These are phyloP conservation scores for Diutina rugosa DNA, from an alignment of 1,139 yeast genomes.

Conservation along the genomic window DNA sequence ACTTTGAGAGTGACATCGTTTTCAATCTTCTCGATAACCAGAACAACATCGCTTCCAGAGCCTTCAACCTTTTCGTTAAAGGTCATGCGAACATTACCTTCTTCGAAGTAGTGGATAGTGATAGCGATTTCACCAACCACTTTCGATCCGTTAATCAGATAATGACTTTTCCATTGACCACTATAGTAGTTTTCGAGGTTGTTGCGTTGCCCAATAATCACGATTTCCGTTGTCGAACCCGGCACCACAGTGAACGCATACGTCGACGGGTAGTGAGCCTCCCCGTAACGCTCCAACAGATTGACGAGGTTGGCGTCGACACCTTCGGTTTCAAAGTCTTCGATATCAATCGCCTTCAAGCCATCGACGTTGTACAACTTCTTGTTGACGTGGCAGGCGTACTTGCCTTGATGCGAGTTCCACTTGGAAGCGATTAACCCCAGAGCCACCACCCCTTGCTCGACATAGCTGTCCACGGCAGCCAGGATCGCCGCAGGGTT, in stretches of 20 bases:
- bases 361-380: constrained; percentile 48
- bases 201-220: constrained; percentile 57
- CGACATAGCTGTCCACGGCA: constrained; percentile 18
- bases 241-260: constrained; percentile 35
- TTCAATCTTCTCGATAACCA: constrained; percentile 48
- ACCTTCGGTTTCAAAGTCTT: constrained; percentile 13
- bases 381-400: constrained; percentile 26
- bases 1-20: constrained; percentile 45
- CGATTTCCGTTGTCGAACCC: constrained; percentile 20
- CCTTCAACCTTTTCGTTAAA: constrained; percentile 15
- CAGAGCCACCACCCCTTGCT: constrained; percentile 19
- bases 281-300: constrained; percentile 26
- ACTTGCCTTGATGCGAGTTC: constrained; percentile 18
- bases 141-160: constrained; percentile 17
- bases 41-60: constrained; percentile 32
- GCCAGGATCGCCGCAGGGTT: constrained; percentile 13
- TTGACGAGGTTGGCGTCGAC: constrained; percentile 17
- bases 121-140: constrained; percentile 17
- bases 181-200: constrained; percentile 77
- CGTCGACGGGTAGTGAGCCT: constrained; percentile 40
- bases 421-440: constrained; percentile 19
- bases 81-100: constrained; percentile 81
- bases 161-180: constrained; percentile 78
- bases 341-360: constrained; percentile 37
- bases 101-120: constrained; percentile 89